Base-by-base conservation (phyloP, 441 rosid genomes). In the Arabidopsis hybrid region DNA sequence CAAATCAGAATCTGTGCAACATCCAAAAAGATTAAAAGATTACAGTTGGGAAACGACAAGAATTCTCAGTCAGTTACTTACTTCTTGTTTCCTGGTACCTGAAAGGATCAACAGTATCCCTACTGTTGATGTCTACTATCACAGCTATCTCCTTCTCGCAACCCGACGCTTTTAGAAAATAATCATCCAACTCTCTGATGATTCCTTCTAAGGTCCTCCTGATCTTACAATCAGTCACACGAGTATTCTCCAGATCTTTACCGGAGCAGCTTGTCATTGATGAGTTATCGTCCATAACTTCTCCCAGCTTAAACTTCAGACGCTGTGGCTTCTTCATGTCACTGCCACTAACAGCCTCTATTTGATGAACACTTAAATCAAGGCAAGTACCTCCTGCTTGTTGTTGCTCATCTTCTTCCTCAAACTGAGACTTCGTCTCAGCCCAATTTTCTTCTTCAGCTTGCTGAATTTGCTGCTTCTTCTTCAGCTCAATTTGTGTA, bases 101-200 rank as follows among this genome's bases (percentile, higher is more conserved):
- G 62, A 79, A 83, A 42, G 84, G 88, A 55, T 83, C 78, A 70
- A 81, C 78, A 77, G 80, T 72, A 77, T 81, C 89, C 69, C 79
- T 83, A 67, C 77, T 79, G 70, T 79, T 83, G 69, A 88, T 69
- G 78, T 92, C 93, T 78, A 90, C 66, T n/a, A 95, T 84, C 73
- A 95, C 85, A 71, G 91, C 89, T 43, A 95, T 82, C 79, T 89
- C 95, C 80, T 86, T 88, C 40, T 84, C 87, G 67, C 91, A 80
- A 65, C 87, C 90, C 1, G 92, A 95, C 59, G 96, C 96, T 79
- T 86, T 89, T 59, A 95, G 86, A 85, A 91, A 95, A 81, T 87
- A 87, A 72, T 89, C 98, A 85, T 95, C 99, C 72, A 95, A 80
- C 65, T 91, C 91, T 81, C 83, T 86, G 34, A 84, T 72, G 55